Evolutionary conservation across 805 yeast genomes (phyloP).

Genomic region (Ogataea allantospora): DNA sequence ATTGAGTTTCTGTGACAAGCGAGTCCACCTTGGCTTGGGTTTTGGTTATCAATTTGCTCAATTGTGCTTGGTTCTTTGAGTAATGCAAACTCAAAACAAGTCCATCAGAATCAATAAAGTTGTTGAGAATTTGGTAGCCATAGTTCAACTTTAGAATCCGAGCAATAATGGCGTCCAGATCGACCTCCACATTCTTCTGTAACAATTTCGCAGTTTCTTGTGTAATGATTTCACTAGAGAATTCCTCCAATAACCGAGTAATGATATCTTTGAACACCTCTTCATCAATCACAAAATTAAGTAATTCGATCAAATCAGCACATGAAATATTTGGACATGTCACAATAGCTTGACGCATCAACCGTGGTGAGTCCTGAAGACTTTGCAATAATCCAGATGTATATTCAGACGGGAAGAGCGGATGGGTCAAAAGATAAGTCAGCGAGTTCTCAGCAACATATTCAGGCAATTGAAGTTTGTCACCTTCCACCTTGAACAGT

Average conservation of each 20-base stretch:
- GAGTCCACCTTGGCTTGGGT: slow-evolving; percentile 38
- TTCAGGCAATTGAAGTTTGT: slow-evolving; percentile 23
- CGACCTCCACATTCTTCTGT: slow-evolving; percentile 27
- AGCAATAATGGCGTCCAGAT: slow-evolving; percentile 44
- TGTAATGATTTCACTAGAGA: slow-evolving; percentile 57
- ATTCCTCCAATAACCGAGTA: slow-evolving; percentile 64
- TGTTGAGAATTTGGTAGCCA: slow-evolving; percentile 61
- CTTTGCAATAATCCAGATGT: slow-evolving; percentile 53
- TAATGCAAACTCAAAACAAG: slow-evolving; percentile 58
- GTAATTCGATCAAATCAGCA: slow-evolving; percentile 59
- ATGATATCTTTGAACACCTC: slow-evolving; percentile 69
- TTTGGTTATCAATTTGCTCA: slow-evolving; percentile 44
- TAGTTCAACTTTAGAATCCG: slow-evolving; percentile 45
- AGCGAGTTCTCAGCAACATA: slow-evolving; percentile 58
- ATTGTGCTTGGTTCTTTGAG: slow-evolving; percentile 46
- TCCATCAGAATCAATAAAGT: slow-evolving; percentile 72
- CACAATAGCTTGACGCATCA: slow-evolving; percentile 78
- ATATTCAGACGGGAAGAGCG: slow-evolving; percentile 67
- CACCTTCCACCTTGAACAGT: slow-evolving; percentile 31
- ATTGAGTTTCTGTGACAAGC: slow-evolving; percentile 41
- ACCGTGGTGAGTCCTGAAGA: slow-evolving; percentile 52
- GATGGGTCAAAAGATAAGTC: slow-evolving; percentile 81
- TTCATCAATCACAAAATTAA: slow-evolving; percentile 53
- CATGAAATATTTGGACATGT: slow-evolving; percentile 71
- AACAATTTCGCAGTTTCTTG: slow-evolving; percentile 40